Evolutionary conservation across 1,284 basidiomycete species (phyloP).

Genomic region (Anthracocystis walkeri): DNA sequence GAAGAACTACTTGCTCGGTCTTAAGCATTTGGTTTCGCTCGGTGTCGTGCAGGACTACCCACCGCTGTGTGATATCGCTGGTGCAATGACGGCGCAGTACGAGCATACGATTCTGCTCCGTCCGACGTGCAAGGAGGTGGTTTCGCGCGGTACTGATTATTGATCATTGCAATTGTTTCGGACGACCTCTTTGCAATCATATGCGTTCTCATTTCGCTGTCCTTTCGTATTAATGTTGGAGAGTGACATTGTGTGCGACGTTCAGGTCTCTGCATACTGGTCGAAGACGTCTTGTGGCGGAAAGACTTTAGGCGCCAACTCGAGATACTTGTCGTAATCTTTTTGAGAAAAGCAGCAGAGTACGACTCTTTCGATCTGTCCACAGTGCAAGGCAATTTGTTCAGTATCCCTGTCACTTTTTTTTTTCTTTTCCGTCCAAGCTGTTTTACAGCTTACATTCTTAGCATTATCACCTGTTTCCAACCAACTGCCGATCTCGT

Average conservation of each 20-base stretch:
- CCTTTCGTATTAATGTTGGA: not conserved
- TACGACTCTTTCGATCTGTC: slow-evolving; percentile 52
- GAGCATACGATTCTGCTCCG: slow-evolving; percentile 68
- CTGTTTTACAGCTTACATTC: slow-evolving; percentile 20
- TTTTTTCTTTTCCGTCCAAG: too few species aligned
- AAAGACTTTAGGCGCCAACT: slow-evolving; percentile 31
- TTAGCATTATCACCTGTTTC: slow-evolving; percentile 17
- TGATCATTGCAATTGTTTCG: slow-evolving; percentile 65
- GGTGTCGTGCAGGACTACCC: slow-evolving; percentile 93
- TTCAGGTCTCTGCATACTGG: slow-evolving; percentile 22
- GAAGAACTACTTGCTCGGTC: slow-evolving; percentile 87
- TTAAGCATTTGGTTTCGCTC: slow-evolving; percentile 88
- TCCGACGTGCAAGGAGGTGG: slow-evolving; percentile 77
- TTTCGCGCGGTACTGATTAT: slow-evolving; percentile 93
- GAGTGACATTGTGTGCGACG: not conserved
- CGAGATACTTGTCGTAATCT: slow-evolving; percentile 45
- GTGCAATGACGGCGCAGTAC: slow-evolving; percentile 67
- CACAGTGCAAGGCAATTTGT: not conserved
- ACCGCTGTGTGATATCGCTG: slow-evolving; percentile 81
- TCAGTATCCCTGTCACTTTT: not conserved
- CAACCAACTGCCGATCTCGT: slow-evolving; percentile 54
- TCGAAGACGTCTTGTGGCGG: slow-evolving; percentile 35
- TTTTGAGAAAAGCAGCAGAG: slow-evolving; percentile 60
- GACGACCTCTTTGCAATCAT: slow-evolving; percentile 1
- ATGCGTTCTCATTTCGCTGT: not conserved